phyloP scores from a whole-genome alignment of 2,329 filamentous ascomycete genomes.

The Calonectria multiphialidica region DNA sequence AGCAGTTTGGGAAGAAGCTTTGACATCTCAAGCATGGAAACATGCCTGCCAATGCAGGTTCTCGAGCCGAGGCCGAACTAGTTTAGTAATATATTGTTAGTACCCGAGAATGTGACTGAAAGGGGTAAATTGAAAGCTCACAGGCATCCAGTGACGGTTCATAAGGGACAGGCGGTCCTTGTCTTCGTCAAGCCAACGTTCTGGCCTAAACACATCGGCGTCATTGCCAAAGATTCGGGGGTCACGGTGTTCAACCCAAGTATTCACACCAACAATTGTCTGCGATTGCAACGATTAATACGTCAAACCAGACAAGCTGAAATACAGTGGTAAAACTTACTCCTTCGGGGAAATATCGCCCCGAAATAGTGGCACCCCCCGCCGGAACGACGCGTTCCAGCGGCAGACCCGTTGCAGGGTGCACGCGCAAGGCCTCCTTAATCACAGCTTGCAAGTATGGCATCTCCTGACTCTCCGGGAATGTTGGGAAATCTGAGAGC shows the following conservation, averaged over 20 bases:
- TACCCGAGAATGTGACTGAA: rapidly evolving
- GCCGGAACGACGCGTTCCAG: conserved; percentile 35
- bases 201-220: conserved; percentile 30
- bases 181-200: conserved; percentile 30
- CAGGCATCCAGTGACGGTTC: conserved; percentile 40
- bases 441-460: conserved; percentile 35
- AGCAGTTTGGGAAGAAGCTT: conserved; percentile 37
- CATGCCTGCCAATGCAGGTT: conserved; percentile 37
- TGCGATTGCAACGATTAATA: not conserved
- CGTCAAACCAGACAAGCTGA: not conserved
- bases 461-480: conserved; percentile 36
- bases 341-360: conserved; percentile 32
- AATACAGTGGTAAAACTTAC: conserved; percentile 17
- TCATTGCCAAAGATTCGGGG: conserved; percentile 31
- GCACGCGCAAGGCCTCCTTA: conserved; percentile 37
- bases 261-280: conserved; percentile 37
- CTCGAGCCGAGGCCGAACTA: conserved; percentile 41
- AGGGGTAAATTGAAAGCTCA: not conserved
- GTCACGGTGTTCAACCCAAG: conserved; percentile 39
- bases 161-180: conserved; percentile 19
- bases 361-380: conserved; percentile 29
- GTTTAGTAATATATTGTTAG: conserved; percentile 2
- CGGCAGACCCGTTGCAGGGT: conserved; percentile 34
- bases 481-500: conserved; percentile 25
- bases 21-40: conserved; percentile 41